A percentile compares a stretch with the other conserved stretches of the same genome.
Conservation (phyloP, 441 rosid genomes). For the Lepidium campestre region DNA sequence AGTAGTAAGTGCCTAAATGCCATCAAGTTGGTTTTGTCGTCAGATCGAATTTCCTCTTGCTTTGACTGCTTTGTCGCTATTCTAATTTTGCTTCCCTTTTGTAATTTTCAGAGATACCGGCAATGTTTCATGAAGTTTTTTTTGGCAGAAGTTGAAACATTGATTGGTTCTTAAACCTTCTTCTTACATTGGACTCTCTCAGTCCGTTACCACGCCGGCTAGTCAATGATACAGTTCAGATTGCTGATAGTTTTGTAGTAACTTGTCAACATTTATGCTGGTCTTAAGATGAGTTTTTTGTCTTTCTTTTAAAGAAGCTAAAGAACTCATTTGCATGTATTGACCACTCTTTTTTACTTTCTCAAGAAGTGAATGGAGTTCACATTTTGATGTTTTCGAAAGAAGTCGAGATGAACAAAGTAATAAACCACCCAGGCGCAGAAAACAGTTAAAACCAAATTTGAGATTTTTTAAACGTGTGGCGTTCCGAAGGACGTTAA, state of each 20-base stretch:
- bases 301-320: neutral
- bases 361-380: neutral
- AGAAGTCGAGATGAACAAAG: neutral
- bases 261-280: neutral
- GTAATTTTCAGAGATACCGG: neutral
- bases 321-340: constrained; percentile 1
- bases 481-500: neutral
- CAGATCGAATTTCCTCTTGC: neutral
- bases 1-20: constrained; percentile 9
- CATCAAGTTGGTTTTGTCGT: neutral
- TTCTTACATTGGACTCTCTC: neutral
- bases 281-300: neutral
- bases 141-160: neutral
- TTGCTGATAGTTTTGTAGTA: neutral
- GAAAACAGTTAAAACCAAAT: neutral
- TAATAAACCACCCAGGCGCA: neutral
- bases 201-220: neutral
- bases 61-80: neutral
- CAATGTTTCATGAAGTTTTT: neutral
- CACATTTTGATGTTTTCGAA: neutral
- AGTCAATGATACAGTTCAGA: neutral
- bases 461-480: neutral
- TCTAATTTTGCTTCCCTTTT: neutral
- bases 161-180: neutral
- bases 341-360: neutral